phyloP scores from a whole-genome alignment of 2,329 filamentous ascomycete species.

The Aspergillus phoenicis region DNA sequence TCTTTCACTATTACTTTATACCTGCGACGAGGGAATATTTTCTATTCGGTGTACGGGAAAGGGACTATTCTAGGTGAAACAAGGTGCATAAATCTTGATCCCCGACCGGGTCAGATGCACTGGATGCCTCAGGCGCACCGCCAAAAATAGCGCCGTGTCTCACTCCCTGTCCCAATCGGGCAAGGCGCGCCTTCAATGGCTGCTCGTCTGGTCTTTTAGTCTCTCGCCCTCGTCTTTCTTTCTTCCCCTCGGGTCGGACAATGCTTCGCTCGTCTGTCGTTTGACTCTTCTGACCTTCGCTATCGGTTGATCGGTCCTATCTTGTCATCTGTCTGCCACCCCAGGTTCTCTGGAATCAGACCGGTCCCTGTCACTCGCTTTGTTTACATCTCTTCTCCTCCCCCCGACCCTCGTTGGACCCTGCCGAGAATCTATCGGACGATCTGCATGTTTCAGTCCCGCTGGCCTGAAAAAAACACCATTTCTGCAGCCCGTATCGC shows the following conservation, averaged over 20 bases:
- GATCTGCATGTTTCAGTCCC: constrained; percentile 26
- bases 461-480: constrained; percentile 14
- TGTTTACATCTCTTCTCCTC: constrained; percentile 20
- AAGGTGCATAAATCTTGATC: too few relatives aligned
- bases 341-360: background rate
- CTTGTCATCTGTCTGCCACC: background rate
- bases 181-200: constrained; percentile 9
- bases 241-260: constrained; percentile 7
- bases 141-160: constrained; percentile 31
- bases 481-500: constrained; percentile 5
- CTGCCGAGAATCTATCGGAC: constrained; percentile 20
- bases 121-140: constrained; percentile 16
- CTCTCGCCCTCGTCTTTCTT: constrained; percentile 16
- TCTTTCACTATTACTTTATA: too few relatives aligned
- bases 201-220: constrained; percentile 11
- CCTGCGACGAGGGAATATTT: too few relatives aligned
- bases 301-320: background rate
- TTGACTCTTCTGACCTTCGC: constrained; percentile 8
- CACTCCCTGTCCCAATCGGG: constrained; percentile 20
- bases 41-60: too few relatives aligned
- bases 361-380: constrained; percentile 26
- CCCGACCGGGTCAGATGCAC: background rate
- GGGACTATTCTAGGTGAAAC: too few relatives aligned
- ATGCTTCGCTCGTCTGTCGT: constrained; percentile 3
- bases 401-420: constrained; percentile 16